Percentiles rank a stretch among this genome's conserved stretches.
Evolutionary conservation across 1,284 basidiomycete species (phyloP).

Genomic region (Xerocomus amazonicus): DNA sequence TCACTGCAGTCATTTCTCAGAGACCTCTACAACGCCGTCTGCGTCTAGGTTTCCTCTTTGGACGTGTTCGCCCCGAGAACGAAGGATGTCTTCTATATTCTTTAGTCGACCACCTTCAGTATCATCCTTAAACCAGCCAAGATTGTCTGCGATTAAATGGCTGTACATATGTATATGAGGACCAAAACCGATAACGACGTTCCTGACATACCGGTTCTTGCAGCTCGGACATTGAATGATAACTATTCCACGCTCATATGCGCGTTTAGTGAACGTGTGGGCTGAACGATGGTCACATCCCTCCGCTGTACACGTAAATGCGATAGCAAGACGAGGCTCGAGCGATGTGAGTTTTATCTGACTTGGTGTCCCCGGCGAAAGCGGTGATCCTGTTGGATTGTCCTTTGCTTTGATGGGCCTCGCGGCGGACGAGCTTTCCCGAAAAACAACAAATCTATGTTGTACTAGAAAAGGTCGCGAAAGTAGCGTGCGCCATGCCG

Average conservation of each 20-base stretch:
- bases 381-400: constrained; percentile 2
- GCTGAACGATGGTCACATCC: constrained; percentile 81
- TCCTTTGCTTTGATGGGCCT: neutral
- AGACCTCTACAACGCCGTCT: constrained; percentile 43
- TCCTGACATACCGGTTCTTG: constrained; percentile 67
- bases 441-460: constrained; percentile 6
- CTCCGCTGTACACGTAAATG: constrained; percentile 85
- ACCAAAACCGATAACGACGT: neutral
- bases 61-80: constrained; percentile 73
- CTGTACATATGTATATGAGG: constrained; percentile 36
- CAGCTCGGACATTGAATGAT: constrained; percentile 91
- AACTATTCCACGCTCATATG: constrained; percentile 88
- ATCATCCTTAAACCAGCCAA: constrained; percentile 88
- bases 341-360: constrained; percentile 14
- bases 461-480: neutral
- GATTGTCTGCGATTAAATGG: constrained; percentile 86
- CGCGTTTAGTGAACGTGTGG: constrained; percentile 82
- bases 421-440: constrained; percentile 17
- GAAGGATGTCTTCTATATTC: constrained; percentile 81
- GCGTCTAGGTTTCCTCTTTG: constrained; percentile 50
- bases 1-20: constrained; percentile 16
- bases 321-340: constrained; percentile 66
- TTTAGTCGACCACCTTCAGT: constrained; percentile 69
- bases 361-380: constrained; percentile 1
- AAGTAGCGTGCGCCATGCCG: constrained; percentile 10